Conservation (phyloP, 441 rosid genomes). For the Adansonia madagascariensis region DNA sequence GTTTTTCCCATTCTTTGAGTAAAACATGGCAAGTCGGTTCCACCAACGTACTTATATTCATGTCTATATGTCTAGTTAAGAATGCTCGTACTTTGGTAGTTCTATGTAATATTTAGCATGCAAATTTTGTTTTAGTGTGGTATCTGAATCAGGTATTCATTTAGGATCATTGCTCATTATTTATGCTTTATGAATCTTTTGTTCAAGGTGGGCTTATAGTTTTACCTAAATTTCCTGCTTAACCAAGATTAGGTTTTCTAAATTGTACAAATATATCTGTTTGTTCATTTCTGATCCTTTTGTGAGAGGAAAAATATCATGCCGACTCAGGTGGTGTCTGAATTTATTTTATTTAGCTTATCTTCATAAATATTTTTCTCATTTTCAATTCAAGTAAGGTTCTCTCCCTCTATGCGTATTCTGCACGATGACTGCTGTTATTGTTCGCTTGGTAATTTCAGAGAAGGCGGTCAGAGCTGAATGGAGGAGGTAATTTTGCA, state of each 20-base stretch:
- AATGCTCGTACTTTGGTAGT: neutral
- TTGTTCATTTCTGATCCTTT: neutral
- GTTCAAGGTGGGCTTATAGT: neutral
- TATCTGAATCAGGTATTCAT: neutral
- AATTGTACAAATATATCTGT: neutral
- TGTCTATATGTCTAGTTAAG: neutral
- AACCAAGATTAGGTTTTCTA: neutral
- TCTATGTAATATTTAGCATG: neutral
- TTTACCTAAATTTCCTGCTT: neutral
- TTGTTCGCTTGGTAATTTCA: constrained; percentile 37
- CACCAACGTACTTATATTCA: neutral
- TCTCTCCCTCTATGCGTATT: constrained; percentile 16
- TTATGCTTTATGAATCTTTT: neutral
- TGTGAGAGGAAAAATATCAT: neutral
- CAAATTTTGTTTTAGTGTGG: neutral
- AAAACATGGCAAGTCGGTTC: neutral
- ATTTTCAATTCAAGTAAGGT: neutral
- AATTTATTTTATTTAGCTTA: neutral
- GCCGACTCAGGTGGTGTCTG: neutral
- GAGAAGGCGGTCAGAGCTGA: constrained; percentile 67
- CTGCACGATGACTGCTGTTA: constrained; percentile 20
- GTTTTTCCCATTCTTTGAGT: neutral
- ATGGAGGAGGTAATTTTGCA: constrained; percentile 68
- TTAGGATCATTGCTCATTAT: neutral
- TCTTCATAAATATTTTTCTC: neutral